These are phyloP conservation scores for Ascocoryne sarcoides DNA, from an alignment of 2,329 filamentous ascomycete genomes.

Conservation along the genomic window DNA sequence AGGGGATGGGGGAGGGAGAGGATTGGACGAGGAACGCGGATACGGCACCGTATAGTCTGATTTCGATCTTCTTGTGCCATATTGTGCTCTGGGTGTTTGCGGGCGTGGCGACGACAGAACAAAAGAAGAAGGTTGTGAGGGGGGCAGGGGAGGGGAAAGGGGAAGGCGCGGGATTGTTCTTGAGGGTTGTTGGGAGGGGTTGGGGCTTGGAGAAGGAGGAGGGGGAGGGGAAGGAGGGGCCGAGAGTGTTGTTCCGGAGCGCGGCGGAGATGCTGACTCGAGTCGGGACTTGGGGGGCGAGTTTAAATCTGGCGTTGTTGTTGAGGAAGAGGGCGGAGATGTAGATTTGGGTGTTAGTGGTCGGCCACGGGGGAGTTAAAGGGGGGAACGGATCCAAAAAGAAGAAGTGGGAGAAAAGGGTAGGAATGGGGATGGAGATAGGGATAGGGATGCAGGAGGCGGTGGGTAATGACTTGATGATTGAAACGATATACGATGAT, in stretches of 20 bases:
- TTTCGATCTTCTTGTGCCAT: slow-evolving; percentile 18
- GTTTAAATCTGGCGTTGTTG: slow-evolving; percentile 17
- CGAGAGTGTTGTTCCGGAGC: slow-evolving; percentile 16
- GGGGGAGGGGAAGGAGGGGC: slow-evolving; percentile 1
- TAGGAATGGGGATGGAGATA: too few species aligned
- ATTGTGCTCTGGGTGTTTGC: slow-evolving; percentile 19
- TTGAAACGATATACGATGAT: too few species aligned
- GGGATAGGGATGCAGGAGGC: too few species aligned
- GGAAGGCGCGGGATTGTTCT: slow-evolving; percentile 8
- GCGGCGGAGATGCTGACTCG: slow-evolving; percentile 18
- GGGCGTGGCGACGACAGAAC: slow-evolving; percentile 6
- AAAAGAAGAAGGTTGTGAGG: slow-evolving; percentile 6
- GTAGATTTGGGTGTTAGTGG: too few species aligned
- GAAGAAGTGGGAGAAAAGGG: too few species aligned
- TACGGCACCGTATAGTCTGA: slow-evolving; percentile 15
- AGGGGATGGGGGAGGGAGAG: neutral
- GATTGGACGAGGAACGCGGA: slow-evolving; percentile 5
- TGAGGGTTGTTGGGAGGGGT: slow-evolving; percentile 6
- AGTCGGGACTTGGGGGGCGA: slow-evolving; percentile 19
- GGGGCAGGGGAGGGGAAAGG: slow-evolving; percentile 1
- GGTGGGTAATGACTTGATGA: too few species aligned
- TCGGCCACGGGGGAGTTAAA: too few species aligned
- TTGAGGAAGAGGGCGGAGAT: slow-evolving; percentile 16
- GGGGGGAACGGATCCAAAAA: too few species aligned
- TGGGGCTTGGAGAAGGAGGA: neutral